A percentile compares a stretch with the other conserved stretches of the same genome.
These are phyloP conservation scores for Candida ovalis DNA, from an alignment of 805 yeast genomes.

Conservation along the genomic window DNA sequence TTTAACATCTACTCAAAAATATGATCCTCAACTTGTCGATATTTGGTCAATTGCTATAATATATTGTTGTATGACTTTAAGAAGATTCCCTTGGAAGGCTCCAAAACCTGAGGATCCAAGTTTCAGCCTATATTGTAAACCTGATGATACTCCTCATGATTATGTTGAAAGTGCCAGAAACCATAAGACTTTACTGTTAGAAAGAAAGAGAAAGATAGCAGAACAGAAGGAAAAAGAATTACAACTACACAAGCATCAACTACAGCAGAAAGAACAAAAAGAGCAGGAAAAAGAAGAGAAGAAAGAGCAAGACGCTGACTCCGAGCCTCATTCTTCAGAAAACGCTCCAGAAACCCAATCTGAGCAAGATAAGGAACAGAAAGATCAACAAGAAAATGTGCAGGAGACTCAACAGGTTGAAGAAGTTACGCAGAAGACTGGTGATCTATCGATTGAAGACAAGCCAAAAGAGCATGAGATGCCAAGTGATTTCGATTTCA, in stretches of 20 bases:
- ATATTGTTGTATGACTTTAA: slow-evolving; percentile 81
- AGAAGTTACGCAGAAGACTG: background rate
- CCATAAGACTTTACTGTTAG: slow-evolving; percentile 60
- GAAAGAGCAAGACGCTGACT: background rate
- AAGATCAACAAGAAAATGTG: background rate
- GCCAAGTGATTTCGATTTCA: slow-evolving; percentile 29
- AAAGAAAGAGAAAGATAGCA: slow-evolving; percentile 49
- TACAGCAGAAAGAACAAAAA: slow-evolving; percentile 4
- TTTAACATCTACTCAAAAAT: slow-evolving; percentile 44
- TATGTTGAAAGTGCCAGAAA: slow-evolving; percentile 67
- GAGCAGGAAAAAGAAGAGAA: slow-evolving; percentile 4
- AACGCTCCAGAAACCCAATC: background rate
- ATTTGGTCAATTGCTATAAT: slow-evolving; percentile 84
- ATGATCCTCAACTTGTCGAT: slow-evolving; percentile 77
- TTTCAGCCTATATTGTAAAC: slow-evolving; percentile 58
- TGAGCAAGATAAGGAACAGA: background rate
- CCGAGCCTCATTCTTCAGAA: background rate
- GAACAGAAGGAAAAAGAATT: slow-evolving; percentile 25
- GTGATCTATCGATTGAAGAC: background rate
- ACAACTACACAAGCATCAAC: slow-evolving; percentile 6
- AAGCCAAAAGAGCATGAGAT: background rate
- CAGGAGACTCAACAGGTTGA: slow-evolving; percentile 22
- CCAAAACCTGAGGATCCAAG: slow-evolving; percentile 70
- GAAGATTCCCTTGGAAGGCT: slow-evolving; percentile 85
- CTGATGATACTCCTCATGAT: slow-evolving; percentile 75